Evolutionary conservation across 1,139 yeast genomes (phyloP), one percentile per base, ranked within the genome.

Genomic region (Meyerozyma sp.): DNA sequence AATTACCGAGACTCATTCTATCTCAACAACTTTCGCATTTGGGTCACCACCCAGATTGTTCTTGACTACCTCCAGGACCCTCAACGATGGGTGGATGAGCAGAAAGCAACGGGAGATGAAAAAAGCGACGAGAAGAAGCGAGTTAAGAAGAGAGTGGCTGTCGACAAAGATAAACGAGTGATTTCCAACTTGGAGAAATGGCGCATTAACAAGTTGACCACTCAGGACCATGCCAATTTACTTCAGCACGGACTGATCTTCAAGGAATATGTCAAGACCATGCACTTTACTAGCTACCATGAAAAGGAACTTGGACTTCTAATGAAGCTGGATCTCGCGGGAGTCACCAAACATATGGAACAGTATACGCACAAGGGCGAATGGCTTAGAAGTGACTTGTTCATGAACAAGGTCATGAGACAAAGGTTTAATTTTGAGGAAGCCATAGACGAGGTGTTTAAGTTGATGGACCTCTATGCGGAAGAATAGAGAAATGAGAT

Each of bases 11-110:
- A 61, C 40, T 62, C 56, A 46, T 56, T 55, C 36, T 70, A 55
- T 50, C 53, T 68, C 40, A 60, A 55, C 27, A 64, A 63, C 46
- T 59, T 69, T 35, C 50, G 73, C 35, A 49, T 66, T 41, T 70
- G 76, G 76, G 53, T 60, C 26, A 50, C 48, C 13, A 57, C 65
- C 3, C 59, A 57, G 27, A 46, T 49, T 2, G 47, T 67, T 14
- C 46, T 63, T 27, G 63, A 63, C 40, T 67, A 66, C 44, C 16
- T 63, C n/a, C 49, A 52, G 3, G 55, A 59, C 42, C 63, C 65
- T 0, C 41, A 45, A 11, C 39, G 38, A 13, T 67, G 68, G 67
- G 42, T 57, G 8, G 40, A 44, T 3, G 43, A 48, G n/a, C 28
- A 39, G 7, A 23, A 26, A 9, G 26, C 32, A 13, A 3, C 13